phyloP scores from a whole-genome alignment of 768 basidiomycete genomes.

The Collybia mongolica region DNA sequence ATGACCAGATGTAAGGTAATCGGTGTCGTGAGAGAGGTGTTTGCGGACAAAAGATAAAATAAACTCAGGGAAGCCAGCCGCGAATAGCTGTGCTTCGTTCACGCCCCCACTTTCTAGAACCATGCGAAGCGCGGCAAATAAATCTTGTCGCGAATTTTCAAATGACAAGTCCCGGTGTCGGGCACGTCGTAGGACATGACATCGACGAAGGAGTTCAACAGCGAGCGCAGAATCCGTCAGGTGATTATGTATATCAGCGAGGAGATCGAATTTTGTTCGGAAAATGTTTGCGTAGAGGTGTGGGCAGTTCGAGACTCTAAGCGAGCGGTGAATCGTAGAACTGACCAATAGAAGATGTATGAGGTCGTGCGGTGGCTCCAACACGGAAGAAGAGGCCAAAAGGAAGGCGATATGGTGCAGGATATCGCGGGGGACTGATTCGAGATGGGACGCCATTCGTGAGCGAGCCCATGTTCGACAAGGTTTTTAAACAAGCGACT shows the following conservation, averaged over 20 bases:
- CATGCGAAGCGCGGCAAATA: conserved; percentile 62
- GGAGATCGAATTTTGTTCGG: conserved; percentile 45
- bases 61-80: conserved; percentile 38
- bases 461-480: neutral
- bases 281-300: conserved; percentile 60
- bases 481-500: conserved; percentile 3
- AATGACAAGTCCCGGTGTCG: conserved; percentile 31
- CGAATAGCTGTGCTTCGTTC: conserved; percentile 44
- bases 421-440: conserved; percentile 53
- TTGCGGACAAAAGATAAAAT: conserved; percentile 28
- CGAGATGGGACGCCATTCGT: conserved; percentile 45
- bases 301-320: conserved; percentile 42
- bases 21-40: conserved; percentile 11
- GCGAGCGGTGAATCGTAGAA: conserved; percentile 38
- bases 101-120: conserved; percentile 52
- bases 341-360: conserved; percentile 44
- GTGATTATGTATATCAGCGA: conserved; percentile 20
- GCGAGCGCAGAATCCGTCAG: conserved; percentile 43
- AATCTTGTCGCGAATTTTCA: conserved; percentile 35
- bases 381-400: conserved; percentile 34
- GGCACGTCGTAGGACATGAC: conserved; percentile 46
- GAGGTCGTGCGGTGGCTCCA: conserved; percentile 40
- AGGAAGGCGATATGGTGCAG: conserved; percentile 55
- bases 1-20: conserved; percentile 1
- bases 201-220: conserved; percentile 46